Percentiles rank a stretch among this genome's conserved stretches.
phyloP scores from a whole-genome alignment of 805 yeast species.

The Saturnispora diversa region DNA sequence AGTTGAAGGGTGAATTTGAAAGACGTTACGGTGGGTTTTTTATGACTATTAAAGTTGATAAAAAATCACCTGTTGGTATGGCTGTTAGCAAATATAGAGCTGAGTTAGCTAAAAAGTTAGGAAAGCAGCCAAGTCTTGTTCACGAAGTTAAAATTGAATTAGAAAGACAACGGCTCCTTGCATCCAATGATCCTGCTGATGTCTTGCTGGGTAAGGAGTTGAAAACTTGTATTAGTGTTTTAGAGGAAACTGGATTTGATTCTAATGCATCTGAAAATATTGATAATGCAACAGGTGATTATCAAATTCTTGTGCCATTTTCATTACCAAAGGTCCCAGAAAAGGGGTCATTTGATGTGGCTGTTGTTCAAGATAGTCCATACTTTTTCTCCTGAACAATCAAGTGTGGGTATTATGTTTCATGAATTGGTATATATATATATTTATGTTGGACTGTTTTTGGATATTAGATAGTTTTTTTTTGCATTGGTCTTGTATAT shows the following conservation, averaged over 20 bases:
- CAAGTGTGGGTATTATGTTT: neutral
- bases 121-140: conserved; percentile 49
- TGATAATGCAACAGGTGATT: conserved; percentile 17
- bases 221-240: conserved; percentile 64
- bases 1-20: conserved; percentile 71
- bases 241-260: conserved; percentile 26
- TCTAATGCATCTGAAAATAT: conserved; percentile 13
- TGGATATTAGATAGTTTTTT: conserved; percentile 1
- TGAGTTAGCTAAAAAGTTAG: conserved; percentile 39
- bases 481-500: conserved; percentile 6
- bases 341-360: conserved; percentile 79
- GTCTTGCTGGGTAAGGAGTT: conserved; percentile 43
- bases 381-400: conserved; percentile 56
- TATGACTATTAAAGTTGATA: conserved; percentile 49
- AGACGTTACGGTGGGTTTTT: conserved; percentile 68
- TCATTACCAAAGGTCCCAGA: conserved; percentile 64
- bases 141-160: conserved; percentile 73
- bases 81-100: conserved; percentile 43
- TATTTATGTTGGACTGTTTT: conserved; percentile 2
- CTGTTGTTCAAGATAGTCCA: conserved; percentile 57
- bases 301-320: conserved; percentile 57
- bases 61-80: conserved; percentile 41
- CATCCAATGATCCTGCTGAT: conserved; percentile 43
- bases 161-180: conserved; percentile 47
- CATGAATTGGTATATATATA: neutral